Evolutionary conservation across 2,329 filamentous ascomycete species (phyloP), one percentile per base, ranked within the genome.

Genomic region (Verticillium nubilum): DNA sequence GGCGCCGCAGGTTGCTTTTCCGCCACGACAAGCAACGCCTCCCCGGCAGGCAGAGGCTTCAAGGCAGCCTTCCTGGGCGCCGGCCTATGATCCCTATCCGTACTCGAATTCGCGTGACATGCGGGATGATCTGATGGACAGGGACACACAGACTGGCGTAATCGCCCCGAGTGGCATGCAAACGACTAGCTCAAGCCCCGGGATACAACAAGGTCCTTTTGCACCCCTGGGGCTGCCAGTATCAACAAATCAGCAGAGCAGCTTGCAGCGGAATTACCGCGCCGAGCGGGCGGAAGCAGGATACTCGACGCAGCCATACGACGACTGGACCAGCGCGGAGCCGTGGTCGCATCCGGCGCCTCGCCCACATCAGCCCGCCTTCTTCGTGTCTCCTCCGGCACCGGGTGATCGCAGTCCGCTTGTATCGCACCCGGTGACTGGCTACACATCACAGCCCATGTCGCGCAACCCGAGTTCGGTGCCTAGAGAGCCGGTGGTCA

Each of bases 391-490:
- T 58, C 67, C 62, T 57, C 61, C 68, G n/a, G 57, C 54, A 5
- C 53, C 50, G 9, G 50, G 26, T 13, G 13, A 29, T 65, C 67
- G 65, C 62, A 66, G 69, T 47, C 61, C 66, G 33, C 63, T 64
- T 1, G 28, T 57, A 5, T 31, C 55, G n/a, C 67, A 68, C 0
- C 66, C 42, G 12, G 42, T 50, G 9, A 50, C 72, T 23, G 78
- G 78, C 4, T 81, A 82, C 65, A 73, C 75, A 27, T 80, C 78
- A 7, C 76, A 80, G 61, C 80, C 80, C 5, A 80, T 83, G 77
- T 78, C 78, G 1, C 76, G 80, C 3, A 69, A 80, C 61, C 65
- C 73, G 0, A 80, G 79, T 50, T 50, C 42, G 19, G 19, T 50
- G 4, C 42, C 42, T 19, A 23, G 42, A 23, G 42, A 50, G 42